A percentile compares a stretch with the other conserved stretches of the same genome.
phyloP scores from a whole-genome alignment of 2,329 filamentous ascomycete genomes.

The Cryphonectria radicalis region DNA sequence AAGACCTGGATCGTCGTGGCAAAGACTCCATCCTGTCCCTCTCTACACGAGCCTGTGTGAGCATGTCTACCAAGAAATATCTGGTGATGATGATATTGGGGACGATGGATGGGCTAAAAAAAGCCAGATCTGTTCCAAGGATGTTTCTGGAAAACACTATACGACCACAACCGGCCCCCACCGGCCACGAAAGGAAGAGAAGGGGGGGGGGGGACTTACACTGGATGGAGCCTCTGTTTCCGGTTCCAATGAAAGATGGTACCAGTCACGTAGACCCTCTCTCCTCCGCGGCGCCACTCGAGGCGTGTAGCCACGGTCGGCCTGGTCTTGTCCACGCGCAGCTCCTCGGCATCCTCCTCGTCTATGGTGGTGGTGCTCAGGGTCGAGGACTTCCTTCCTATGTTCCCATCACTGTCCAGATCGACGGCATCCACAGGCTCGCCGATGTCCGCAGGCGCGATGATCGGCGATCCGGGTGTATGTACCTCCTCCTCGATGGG shows the following conservation, averaged over 20 bases:
- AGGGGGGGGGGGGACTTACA: conserved; percentile 60
- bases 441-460: conserved; percentile 67
- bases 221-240: conserved; percentile 84
- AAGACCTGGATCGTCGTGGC: conserved; percentile 81
- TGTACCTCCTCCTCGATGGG: conserved; percentile 92
- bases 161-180: conserved; percentile 11
- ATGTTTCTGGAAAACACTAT: conserved; percentile 12
- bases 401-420: conserved; percentile 49
- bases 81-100: conserved; percentile 12
- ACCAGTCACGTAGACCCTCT: conserved; percentile 94
- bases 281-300: conserved; percentile 81
- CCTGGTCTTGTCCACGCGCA: conserved; percentile 73
- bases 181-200: conserved; percentile 34
- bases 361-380: conserved; percentile 70
- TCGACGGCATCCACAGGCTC: conserved; percentile 58
- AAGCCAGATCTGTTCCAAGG: background rate
- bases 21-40: conserved; percentile 66
- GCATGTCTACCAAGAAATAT: conserved; percentile 17
- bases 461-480: conserved; percentile 87
- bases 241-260: conserved; percentile 98
- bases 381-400: conserved; percentile 60
- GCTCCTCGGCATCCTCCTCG: conserved; percentile 77
- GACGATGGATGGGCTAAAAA: conserved; percentile 2
- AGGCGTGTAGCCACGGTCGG: conserved; percentile 83
- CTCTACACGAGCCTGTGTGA: conserved; percentile 42